These are phyloP conservation scores for Emericellopsis atlantica DNA, from an alignment of 2,329 filamentous ascomycete species.

Conservation along the genomic window DNA sequence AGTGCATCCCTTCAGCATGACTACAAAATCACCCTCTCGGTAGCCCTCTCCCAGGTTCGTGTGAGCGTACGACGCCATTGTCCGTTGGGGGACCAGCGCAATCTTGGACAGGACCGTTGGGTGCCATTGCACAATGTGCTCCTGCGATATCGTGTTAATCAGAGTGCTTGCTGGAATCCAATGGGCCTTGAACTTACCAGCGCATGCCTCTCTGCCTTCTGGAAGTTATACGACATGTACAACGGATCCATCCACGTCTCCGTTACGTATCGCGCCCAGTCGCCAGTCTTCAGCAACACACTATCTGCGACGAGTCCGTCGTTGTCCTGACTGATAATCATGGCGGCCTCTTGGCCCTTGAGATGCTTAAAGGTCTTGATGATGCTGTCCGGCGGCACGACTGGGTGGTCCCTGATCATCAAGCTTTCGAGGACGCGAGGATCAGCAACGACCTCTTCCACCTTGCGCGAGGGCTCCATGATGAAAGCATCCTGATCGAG, in stretches of 20 bases:
- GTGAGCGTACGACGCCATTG: constrained; percentile 66
- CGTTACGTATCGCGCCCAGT: constrained; percentile 86
- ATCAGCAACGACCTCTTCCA: constrained; percentile 62
- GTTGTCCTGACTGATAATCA: constrained; percentile 75
- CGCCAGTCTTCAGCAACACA: constrained; percentile 69
- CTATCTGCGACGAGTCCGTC: constrained; percentile 67
- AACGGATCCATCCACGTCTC: constrained; percentile 95
- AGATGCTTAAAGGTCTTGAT: constrained; percentile 87
- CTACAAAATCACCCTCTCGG: constrained; percentile 72
- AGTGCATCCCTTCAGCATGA: constrained; percentile 66
- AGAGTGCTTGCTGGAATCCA: too few species aligned
- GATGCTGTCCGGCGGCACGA: constrained; percentile 91
- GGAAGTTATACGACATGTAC: constrained; percentile 90
- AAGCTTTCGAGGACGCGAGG: constrained; percentile 54
- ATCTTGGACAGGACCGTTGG: constrained; percentile 86
- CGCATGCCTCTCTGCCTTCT: constrained; percentile 85
- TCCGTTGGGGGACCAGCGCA: constrained; percentile 76
- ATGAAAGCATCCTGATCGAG: constrained; percentile 78
- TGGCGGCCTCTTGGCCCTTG: constrained; percentile 63
- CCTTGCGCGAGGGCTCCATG: constrained; percentile 62
- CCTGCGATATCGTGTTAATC: constrained; percentile 29
- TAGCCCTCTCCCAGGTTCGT: constrained; percentile 49
- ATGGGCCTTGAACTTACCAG: constrained; percentile 43
- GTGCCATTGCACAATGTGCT: constrained; percentile 92
- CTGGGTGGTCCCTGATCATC: constrained; percentile 75